Percentiles rank a stretch among this genome's conserved stretches.
Conservation (phyloP, 1,284 basidiomycete genomes). For the Wolfiporia cocos region DNA sequence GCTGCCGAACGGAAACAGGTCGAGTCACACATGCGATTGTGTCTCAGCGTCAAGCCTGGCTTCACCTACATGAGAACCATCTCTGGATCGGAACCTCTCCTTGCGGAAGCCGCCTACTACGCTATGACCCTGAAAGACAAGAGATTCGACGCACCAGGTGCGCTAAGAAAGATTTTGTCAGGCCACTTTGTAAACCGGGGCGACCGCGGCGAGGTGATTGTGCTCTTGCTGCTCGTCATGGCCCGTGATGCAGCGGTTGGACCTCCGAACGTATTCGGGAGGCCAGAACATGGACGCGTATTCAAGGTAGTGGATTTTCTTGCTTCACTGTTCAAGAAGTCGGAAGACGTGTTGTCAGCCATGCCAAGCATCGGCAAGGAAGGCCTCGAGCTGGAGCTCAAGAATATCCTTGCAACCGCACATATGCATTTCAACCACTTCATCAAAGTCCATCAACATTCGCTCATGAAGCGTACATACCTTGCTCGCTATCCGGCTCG, state of each 20-base stretch:
- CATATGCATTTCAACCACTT: slow-evolving; percentile 1
- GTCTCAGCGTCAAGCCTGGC: neutral
- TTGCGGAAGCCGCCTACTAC: neutral
- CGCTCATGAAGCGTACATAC: neutral
- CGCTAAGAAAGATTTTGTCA: neutral
- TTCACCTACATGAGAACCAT: neutral
- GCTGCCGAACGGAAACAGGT: neutral
- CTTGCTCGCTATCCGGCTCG: neutral
- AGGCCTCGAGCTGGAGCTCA: neutral
- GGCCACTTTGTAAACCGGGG: neutral
- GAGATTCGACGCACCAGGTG: neutral
- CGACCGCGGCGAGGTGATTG: neutral
- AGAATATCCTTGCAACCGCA: neutral
- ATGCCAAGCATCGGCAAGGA: neutral
- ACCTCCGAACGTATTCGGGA: neutral
- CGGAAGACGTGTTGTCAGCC: neutral
- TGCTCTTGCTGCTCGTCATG: neutral
- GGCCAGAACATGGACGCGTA: neutral
- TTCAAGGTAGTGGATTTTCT: neutral
- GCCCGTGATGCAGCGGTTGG: neutral
- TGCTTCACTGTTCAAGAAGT: neutral
- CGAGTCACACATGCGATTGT: neutral
- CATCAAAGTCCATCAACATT: neutral
- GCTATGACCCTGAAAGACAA: neutral
- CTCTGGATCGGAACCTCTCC: neutral